phyloP scores from a whole-genome alignment of 129 eudicot species.

The Sambucus nigra region DNA sequence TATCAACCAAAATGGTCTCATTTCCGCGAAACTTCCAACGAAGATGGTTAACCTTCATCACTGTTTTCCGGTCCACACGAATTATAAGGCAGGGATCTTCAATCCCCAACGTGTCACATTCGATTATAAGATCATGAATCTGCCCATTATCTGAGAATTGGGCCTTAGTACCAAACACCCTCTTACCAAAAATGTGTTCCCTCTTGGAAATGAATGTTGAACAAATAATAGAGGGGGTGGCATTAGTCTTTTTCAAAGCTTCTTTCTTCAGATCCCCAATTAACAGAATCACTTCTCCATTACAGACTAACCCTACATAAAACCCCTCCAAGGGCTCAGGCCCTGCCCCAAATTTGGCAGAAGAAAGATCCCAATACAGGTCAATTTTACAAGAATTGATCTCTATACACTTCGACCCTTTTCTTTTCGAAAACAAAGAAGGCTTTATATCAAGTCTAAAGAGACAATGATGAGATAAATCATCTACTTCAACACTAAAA shows the following conservation, averaged over 20 bases:
- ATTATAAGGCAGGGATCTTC: slow-evolving; percentile 53
- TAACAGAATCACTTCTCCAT: slow-evolving; percentile 44
- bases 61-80: slow-evolving; percentile 44
- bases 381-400: slow-evolving; percentile 48
- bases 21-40: slow-evolving; percentile 81
- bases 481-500: slow-evolving; percentile 53
- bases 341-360: slow-evolving; percentile 61
- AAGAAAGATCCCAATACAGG: slow-evolving; percentile 64
- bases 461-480: slow-evolving; percentile 44
- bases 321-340: slow-evolving; percentile 77
- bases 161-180: slow-evolving; percentile 46
- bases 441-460: slow-evolving; percentile 69
- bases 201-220: slow-evolving; percentile 46
- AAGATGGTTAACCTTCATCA: slow-evolving; percentile 63
- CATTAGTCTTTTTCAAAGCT: slow-evolving; percentile 44
- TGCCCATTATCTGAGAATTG: slow-evolving; percentile 56
- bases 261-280: slow-evolving; percentile 80
- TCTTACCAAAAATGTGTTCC: slow-evolving; percentile 64
- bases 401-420: slow-evolving; percentile 47
- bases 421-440: slow-evolving; percentile 51
- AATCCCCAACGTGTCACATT: slow-evolving; percentile 38
- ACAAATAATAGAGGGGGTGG: slow-evolving; percentile 27
- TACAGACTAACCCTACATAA: slow-evolving; percentile 48
- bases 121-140: slow-evolving; percentile 57
- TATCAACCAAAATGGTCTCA: slow-evolving; percentile 46